phyloP scores from a whole-genome alignment of 2,329 filamentous ascomycete species.

The Neofusicoccum sp. region DNA sequence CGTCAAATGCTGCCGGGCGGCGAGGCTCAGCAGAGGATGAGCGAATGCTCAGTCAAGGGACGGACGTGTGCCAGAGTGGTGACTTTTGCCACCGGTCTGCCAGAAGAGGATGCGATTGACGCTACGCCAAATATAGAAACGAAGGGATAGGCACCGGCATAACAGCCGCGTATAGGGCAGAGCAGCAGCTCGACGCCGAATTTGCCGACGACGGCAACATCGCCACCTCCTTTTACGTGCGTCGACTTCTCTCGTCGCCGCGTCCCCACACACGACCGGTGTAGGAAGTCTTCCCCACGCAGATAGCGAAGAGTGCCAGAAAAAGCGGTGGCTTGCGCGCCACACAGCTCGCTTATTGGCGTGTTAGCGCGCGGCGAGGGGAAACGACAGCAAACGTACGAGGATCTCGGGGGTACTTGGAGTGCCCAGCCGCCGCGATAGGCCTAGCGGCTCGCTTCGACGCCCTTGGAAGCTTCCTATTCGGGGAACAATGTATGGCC shows the following conservation, averaged over 20 bases:
- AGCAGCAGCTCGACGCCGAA: neutral
- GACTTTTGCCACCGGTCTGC: neutral
- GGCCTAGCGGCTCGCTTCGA: neutral
- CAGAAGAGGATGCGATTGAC: constrained; percentile 6
- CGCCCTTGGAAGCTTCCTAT: neutral
- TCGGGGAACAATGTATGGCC: constrained; percentile 2
- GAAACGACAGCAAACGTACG: neutral
- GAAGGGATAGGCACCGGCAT: neutral
- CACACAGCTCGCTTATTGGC: neutral
- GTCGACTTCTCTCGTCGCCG: neutral
- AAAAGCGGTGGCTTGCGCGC: neutral
- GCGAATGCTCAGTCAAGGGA: neutral
- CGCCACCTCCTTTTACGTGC: constrained; percentile 9
- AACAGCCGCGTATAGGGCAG: neutral
- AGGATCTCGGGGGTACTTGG: neutral
- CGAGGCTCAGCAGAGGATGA: neutral
- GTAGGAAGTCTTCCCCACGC: neutral
- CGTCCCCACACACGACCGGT: too few species aligned
- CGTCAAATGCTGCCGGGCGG: neutral
- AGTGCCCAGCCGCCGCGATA: neutral
- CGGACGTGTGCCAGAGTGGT: neutral
- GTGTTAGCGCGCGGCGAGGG: neutral
- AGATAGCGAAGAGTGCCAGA: neutral
- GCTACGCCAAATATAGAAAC: constrained; percentile 1
- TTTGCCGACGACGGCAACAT: neutral